Percentiles rank a stretch among this genome's conserved stretches.
Conservation (phyloP, 768 basidiomycete genomes). For the Lentinula aciculospora region DNA sequence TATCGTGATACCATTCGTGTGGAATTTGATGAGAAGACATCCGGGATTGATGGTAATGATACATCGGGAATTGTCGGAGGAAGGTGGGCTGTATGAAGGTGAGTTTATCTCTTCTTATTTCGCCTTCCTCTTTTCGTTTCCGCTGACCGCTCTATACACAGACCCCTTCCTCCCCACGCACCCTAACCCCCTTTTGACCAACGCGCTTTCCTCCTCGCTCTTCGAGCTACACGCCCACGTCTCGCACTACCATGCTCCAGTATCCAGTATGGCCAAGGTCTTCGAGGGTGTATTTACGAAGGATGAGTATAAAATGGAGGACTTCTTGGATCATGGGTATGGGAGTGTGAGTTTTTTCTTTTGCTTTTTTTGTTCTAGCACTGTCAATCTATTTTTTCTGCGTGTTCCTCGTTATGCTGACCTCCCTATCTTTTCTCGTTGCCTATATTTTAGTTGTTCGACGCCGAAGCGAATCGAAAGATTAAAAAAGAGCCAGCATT, state of each 20-base stretch:
- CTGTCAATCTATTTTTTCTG: not conserved
- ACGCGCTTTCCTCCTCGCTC: slow-evolving; percentile 80
- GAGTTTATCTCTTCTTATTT: slow-evolving; percentile 7
- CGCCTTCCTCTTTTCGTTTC: not conserved
- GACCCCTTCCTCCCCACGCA: slow-evolving; percentile 70
- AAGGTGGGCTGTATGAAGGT: slow-evolving; percentile 26
- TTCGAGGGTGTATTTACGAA: slow-evolving; percentile 92
- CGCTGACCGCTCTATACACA: slow-evolving; percentile 5
- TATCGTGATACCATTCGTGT: slow-evolving; percentile 88
- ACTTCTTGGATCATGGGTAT: slow-evolving; percentile 94
- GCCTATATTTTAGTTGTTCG: slow-evolving; percentile 90
- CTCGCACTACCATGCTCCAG: slow-evolving; percentile 78
- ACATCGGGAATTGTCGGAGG: slow-evolving; percentile 54
- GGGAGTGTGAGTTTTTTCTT: slow-evolving; percentile 51
- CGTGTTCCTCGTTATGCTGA: not conserved
- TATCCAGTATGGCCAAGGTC: slow-evolving; percentile 84
- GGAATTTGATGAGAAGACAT: slow-evolving; percentile 90
- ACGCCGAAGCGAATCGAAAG: slow-evolving; percentile 73
- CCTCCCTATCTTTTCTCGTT: too few species aligned
- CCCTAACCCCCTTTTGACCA: slow-evolving; percentile 66
- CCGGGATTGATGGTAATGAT: slow-evolving; percentile 92
- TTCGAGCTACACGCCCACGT: slow-evolving; percentile 88
- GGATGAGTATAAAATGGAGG: slow-evolving; percentile 84
- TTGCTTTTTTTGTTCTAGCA: not conserved
- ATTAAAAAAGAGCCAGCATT: slow-evolving; percentile 77